Evolutionary conservation across 257 asterid genomes (phyloP).

Genomic region (Nicotiana obtusifolia): DNA sequence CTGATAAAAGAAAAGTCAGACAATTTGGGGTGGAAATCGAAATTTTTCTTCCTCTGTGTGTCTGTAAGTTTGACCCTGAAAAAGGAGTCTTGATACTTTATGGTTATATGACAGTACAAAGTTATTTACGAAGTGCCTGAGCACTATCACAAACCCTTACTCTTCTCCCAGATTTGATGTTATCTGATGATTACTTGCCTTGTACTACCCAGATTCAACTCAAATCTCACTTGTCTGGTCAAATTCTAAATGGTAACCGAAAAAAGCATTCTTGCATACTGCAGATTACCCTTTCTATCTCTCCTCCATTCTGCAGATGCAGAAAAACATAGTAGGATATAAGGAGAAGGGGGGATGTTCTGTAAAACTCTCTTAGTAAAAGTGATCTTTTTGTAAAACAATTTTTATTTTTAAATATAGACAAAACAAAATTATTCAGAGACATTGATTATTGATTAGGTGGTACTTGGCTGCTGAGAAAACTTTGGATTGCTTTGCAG

Average conservation of each 20-base stretch:
- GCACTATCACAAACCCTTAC: background rate
- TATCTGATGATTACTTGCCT: background rate
- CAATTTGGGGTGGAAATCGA: no score
- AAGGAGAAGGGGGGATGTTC: background rate
- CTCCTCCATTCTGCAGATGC: background rate
- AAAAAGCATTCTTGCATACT: background rate
- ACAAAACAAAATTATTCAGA: background rate
- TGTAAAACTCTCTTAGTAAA: no score
- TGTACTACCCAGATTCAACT: background rate
- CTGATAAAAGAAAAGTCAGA: no score
- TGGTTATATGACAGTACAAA: no score
- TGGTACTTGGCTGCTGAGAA: slow-evolving; percentile 2
- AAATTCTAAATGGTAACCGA: background rate
- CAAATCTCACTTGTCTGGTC: background rate
- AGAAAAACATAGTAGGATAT: background rate
- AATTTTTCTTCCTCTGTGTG: no score
- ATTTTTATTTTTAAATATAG: no score
- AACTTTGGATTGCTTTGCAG: slow-evolving; percentile 36
- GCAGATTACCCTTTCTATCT: background rate
- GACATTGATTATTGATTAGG: background rate
- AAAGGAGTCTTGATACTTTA: no score
- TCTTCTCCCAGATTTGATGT: background rate
- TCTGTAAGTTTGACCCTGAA: no score
- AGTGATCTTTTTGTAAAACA: background rate
- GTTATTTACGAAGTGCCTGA: background rate